These are phyloP conservation scores for Cladobotryum protrusum DNA, from an alignment of 2,329 filamentous ascomycete genomes.

Conservation along the genomic window DNA sequence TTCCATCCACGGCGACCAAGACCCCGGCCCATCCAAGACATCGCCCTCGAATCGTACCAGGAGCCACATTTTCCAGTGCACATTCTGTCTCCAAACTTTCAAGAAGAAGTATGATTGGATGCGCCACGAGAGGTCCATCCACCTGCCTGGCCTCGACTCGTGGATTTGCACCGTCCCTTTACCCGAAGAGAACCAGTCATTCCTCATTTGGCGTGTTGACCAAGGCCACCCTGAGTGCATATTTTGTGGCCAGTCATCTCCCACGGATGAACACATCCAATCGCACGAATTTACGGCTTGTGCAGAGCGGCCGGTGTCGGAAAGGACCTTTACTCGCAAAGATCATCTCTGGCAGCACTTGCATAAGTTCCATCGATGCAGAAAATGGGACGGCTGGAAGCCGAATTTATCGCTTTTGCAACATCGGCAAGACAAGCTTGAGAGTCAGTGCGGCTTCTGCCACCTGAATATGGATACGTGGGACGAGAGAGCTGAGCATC, in stretches of 20 bases:
- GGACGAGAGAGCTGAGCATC: conserved; percentile 31
- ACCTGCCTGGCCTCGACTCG: conserved; percentile 34
- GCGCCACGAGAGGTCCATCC: conserved; percentile 45
- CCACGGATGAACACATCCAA: conserved; percentile 30
- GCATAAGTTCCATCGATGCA: conserved; percentile 39
- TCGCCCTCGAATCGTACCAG: conserved; percentile 14
- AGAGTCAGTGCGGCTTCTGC: conserved; percentile 34
- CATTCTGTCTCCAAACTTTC: conserved; percentile 32
- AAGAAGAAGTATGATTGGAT: conserved; percentile 37
- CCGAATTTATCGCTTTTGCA: conserved; percentile 29
- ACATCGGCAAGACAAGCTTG: conserved; percentile 19
- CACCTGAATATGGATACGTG: conserved; percentile 30
- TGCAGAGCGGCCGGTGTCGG: conserved; percentile 37
- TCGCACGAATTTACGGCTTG: conserved; percentile 42
- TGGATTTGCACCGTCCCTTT: conserved; percentile 46
- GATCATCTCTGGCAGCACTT: conserved; percentile 37
- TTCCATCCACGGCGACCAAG: conserved; percentile 1
- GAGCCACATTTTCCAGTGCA: conserved; percentile 29
- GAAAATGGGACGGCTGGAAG: conserved; percentile 44
- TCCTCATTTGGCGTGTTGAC: conserved; percentile 43
- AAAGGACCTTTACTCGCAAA: conserved; percentile 38
- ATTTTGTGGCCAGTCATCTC: conserved; percentile 31
- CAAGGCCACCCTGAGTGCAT: conserved; percentile 36
- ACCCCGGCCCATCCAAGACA: conserved; percentile 15
- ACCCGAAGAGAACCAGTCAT: conserved; percentile 27